Conservation (phyloP, 345 rosid species). For the Salix purpurea region DNA sequence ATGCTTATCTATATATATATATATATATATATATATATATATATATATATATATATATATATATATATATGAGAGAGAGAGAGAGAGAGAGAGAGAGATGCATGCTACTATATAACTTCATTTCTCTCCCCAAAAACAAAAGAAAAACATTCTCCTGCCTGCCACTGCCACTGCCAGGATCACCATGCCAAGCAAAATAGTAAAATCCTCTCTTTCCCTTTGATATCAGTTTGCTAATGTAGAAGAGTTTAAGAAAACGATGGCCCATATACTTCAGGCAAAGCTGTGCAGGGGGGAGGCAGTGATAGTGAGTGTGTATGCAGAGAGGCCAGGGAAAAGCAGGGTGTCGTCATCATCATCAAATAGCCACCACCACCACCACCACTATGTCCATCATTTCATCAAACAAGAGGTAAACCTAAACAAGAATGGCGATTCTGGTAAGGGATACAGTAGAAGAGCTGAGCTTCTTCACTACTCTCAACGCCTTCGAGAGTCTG, state of each 20-base stretch:
- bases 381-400: constrained; percentile 8
- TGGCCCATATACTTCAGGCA: constrained; percentile 29
- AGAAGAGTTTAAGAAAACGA: not conserved
- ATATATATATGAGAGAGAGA: no score
- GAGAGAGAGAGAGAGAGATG: not conserved
- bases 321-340: constrained; percentile 36
- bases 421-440: not conserved
- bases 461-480: constrained; percentile 50
- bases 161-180: not conserved
- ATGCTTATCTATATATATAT: not conserved
- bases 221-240: not conserved
- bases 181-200: constrained; percentile 27
- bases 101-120: not conserved
- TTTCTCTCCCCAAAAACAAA: not conserved
- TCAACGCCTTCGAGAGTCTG: constrained; percentile 32
- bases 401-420: constrained; percentile 1
- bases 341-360: constrained; percentile 2
- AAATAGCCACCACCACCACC: not conserved
- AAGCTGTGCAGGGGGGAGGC: constrained; percentile 23
- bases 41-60: not conserved
- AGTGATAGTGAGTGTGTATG: constrained; percentile 37
- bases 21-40: not conserved
- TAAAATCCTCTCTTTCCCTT: constrained; percentile 5
- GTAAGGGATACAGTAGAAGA: constrained; percentile 35
- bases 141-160: not conserved